Base-by-base conservation (phyloP, 371 early-diverging fungal genomes). In the Mucor plumbeus region DNA sequence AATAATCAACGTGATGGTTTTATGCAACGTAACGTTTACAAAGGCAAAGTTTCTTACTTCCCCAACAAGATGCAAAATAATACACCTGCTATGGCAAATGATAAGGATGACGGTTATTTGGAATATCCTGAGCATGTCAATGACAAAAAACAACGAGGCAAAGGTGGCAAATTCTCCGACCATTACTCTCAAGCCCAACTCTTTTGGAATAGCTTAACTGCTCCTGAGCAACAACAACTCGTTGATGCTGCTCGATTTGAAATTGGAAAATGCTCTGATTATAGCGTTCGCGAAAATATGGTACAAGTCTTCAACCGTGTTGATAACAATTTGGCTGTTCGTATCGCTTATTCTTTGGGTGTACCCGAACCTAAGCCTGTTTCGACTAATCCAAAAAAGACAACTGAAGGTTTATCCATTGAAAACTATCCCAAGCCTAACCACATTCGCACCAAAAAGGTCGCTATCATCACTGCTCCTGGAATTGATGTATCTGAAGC, bases 1-100 rank as follows among this genome's bases (percentile, higher is more conserved):
- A 84, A 87, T 75, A 78, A 83, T 58, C 80, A 85, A 58, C 84
- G 88, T 35, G 88, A 84, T 69, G 88, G 86, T 4, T 77, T 59
- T 64, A 79, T 73, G 73, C 72, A 72, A 48, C 17, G 33, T 38
- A 65, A 68, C 15, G 31, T 65, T 8, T 62, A 65, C 54, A 66
- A 71, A 26, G 67, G 71, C 8, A 41, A 58, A 10, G 67, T 71
- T 8, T 48, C 67, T 33, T 71, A 71, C 33, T 71, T 59, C 8
- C 71, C 71, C 31, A 71, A 71, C 34, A 17, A 40, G 5, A n/a
- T 71, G 17, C 66, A 71, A 63, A 40, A 10, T 15, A 66, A 71
- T 53, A 66, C 71, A 9, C 71, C 71, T 26, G 62, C 71, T 13
- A 58, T 66, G 39, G 67, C 59, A 3, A 34, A 48, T 33, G 43